Base-by-base conservation (phyloP, 2,329 filamentous ascomycete genomes). In the Colletotrichum sp. region DNA sequence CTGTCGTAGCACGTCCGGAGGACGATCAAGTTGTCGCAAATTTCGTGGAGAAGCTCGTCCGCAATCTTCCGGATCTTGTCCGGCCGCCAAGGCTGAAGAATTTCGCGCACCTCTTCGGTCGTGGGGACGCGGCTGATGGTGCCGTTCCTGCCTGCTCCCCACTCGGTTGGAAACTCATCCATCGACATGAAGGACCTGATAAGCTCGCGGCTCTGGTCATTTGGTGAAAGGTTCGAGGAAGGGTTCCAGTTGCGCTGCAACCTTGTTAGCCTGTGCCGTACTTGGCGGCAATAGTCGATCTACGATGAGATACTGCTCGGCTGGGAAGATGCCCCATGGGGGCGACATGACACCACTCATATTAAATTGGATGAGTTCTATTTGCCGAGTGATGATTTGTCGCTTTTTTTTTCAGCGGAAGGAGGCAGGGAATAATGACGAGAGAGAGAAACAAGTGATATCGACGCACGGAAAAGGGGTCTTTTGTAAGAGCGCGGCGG, bases 1-100 rank as follows among this genome's bases (percentile, higher is more conserved):
- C 66, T 49, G 26, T 55, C 66, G 65, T 74, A 74, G 59, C 68
- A 63, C 36, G 71, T 74, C 21, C 71, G 71, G 24, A 74, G 71
- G 30, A 74, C 52, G 18, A 74, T 24, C 18, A 69, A 55, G 24
- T 74, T 32, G 2, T 36, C 65, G 30, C 30, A 30, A 7, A 15
- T 57, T 34, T 36, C 28, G n/a, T 59, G 65, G 13, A 74, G 55
- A 28, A 63, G 57, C 59, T 55, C 21, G 26, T 69, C 44, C 24
- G 71, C 66, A 57, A 65, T 52, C 28, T 30, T 36, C 32, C 65
- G 65, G n/a, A 69, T 36, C 24, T 18, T 64, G 30, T 69, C 57
- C 26, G 57, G 21, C 18, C 55, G 55, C 57, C 36, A 74, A 62
- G 65, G 55, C 16, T 49, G 26, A 18, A 69, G 32, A n/a, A 69